Evolutionary conservation across 495 filamentous ascomycete genomes (phyloP).

Genomic region (Delitschia confertaspora): DNA sequence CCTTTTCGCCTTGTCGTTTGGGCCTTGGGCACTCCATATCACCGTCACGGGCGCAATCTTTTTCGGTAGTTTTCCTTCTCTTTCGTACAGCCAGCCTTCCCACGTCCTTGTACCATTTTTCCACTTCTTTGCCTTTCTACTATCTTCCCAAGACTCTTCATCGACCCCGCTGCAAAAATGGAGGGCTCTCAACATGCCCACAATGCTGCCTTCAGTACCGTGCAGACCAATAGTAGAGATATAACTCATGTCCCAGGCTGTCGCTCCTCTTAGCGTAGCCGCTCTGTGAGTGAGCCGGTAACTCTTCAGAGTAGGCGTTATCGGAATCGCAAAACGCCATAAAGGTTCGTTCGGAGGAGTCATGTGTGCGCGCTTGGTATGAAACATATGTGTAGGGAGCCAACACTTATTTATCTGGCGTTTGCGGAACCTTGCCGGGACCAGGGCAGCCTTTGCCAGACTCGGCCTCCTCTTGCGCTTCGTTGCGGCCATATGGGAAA

Average conservation of each 20-base stretch:
- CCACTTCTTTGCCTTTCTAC: conserved; percentile 59
- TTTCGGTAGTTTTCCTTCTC: conserved; percentile 40
- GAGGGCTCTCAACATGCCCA: conserved; percentile 54
- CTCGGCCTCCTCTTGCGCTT: conserved; percentile 42
- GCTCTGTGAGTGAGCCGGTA: conserved; percentile 83
- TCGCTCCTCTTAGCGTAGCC: conserved; percentile 53
- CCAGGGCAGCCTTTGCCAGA: conserved; percentile 56
- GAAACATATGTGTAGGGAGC: conserved; percentile 91
- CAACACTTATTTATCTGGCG: conserved; percentile 83
- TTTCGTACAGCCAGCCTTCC: conserved; percentile 57
- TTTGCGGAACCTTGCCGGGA: conserved; percentile 68
- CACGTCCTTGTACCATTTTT: conserved; percentile 60
- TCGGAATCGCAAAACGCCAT: conserved; percentile 81
- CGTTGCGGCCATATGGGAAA: conserved; percentile 1
- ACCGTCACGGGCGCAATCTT: conserved; percentile 70
- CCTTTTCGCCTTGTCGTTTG: conserved; percentile 40
- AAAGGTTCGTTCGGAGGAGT: conserved; percentile 64
- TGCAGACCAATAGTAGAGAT: conserved; percentile 77
- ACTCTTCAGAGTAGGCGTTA: conserved; percentile 78
- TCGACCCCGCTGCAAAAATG: conserved; percentile 47
- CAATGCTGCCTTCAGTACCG: conserved; percentile 54
- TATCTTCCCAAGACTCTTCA: conserved; percentile 38
- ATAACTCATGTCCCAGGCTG: conserved; percentile 94
- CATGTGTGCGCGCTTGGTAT: conserved; percentile 87
- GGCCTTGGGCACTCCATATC: conserved; percentile 48